A percentile compares a stretch with the other conserved stretches of the same genome.
These are phyloP conservation scores for Aethionema arabicum DNA, from an alignment of 345 rosid species.

Conservation along the genomic window DNA sequence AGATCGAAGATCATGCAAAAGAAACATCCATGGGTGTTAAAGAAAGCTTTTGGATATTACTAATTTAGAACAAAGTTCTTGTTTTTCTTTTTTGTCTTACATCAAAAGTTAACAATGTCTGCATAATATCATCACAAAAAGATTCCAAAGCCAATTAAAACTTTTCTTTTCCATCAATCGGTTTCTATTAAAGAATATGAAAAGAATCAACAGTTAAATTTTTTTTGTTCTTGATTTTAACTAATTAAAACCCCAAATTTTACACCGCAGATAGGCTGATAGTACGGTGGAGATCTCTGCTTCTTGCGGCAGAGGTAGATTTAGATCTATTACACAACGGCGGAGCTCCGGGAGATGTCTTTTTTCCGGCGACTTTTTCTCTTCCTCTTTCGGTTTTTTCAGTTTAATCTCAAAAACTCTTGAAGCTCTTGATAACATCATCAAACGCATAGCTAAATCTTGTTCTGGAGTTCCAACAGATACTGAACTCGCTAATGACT, in stretches of 20 bases:
- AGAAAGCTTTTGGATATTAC: neutral
- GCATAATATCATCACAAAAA: constrained; percentile 20
- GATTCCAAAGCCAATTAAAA: constrained; percentile 21
- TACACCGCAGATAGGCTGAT: constrained; percentile 23
- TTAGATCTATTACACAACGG: constrained; percentile 72
- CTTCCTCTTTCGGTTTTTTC: too few relatives aligned
- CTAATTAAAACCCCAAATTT: constrained; percentile 8
- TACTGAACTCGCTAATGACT: constrained; percentile 69
- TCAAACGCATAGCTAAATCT: constrained; percentile 83
- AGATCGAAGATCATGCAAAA: constrained; percentile 37
- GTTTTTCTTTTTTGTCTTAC: constrained; percentile 19
- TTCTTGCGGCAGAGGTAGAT: constrained; percentile 87
- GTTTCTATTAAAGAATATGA: constrained; percentile 18
- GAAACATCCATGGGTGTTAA: constrained; percentile 9
- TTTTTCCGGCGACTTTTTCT: constrained; percentile 28
- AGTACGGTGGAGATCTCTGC: constrained; percentile 41
- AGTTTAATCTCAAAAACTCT: constrained; percentile 46
- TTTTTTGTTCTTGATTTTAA: constrained; percentile 14
- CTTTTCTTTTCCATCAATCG: too few relatives aligned
- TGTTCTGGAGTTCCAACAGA: constrained; percentile 73
- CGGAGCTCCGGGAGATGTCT: constrained; percentile 33
- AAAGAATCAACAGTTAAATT: constrained; percentile 20
- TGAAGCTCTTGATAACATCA: constrained; percentile 92
- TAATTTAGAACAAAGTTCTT: constrained; percentile 25
- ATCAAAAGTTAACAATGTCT: constrained; percentile 26